phyloP scores from a whole-genome alignment of 371 early-diverging fungal genomes.

The Mortierella sp. region DNA sequence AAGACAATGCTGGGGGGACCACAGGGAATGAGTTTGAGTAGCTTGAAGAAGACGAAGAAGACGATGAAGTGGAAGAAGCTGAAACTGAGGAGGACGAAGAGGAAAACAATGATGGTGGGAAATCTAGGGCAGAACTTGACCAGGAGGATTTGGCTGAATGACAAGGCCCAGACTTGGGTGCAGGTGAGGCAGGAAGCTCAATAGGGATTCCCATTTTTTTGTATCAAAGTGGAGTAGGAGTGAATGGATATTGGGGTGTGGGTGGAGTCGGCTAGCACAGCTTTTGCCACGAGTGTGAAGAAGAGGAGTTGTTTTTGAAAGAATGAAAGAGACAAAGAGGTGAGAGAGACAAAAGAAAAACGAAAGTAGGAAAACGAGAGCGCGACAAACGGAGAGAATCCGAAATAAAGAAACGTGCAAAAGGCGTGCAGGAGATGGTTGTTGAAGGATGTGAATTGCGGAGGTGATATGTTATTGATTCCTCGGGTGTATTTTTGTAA shows the following conservation, averaged over 20 bases:
- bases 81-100: not conserved
- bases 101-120: not conserved
- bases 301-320: not conserved
- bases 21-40: not conserved
- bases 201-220: conserved; percentile 49
- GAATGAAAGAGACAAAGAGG: not conserved
- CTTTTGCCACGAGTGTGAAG: not conserved
- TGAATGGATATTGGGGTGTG: not conserved
- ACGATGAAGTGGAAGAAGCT: not conserved
- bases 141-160: conserved; percentile 50
- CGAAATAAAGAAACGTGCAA: not conserved
- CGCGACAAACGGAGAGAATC: no score
- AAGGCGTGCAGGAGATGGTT: not conserved
- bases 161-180: conserved; percentile 16
- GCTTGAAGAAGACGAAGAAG: conserved; percentile 3
- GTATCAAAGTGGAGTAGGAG: not conserved
- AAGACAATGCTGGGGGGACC: not conserved
- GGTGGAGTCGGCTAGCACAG: not conserved
- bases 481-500: not conserved
- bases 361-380: not conserved
- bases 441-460: not conserved
- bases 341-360: not conserved
- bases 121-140: conserved; percentile 7
- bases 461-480: not conserved
- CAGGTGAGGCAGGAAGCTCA: conserved; percentile 17